These are phyloP conservation scores for Talaromyces sp. DNA, from an alignment of 2,329 filamentous ascomycete species.

Conservation along the genomic window DNA sequence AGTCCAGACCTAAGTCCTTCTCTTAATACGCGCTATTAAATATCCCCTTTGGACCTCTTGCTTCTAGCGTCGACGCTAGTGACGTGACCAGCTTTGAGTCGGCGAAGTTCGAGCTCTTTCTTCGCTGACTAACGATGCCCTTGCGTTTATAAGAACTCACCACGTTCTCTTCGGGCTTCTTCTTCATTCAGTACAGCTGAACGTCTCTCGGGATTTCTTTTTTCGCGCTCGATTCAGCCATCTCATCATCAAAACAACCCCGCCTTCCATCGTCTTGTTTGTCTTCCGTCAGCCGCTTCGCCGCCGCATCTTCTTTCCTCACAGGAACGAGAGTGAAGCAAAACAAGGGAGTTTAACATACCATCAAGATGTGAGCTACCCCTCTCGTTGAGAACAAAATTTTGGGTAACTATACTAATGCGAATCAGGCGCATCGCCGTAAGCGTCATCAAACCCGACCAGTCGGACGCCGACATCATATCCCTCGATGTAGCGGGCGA, in stretches of 20 bases:
- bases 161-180: no score
- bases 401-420: no score
- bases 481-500: constrained; percentile 75
- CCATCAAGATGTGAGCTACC: background rate
- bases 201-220: background rate
- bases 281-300: background rate
- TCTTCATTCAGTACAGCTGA: background rate
- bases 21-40: background rate
- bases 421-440: constrained; percentile 85
- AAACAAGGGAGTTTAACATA: background rate
- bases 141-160: background rate
- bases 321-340: background rate
- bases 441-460: constrained; percentile 70
- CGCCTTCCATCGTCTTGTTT: background rate
- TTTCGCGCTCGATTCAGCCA: background rate
- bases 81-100: background rate
- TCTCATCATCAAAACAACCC: background rate
- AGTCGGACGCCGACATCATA: constrained; percentile 68
- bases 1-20: background rate
- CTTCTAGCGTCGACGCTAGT: constrained; percentile 8
- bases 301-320: background rate
- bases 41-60: constrained; percentile 3
- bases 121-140: constrained; percentile 2
- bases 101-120: constrained; percentile 3
- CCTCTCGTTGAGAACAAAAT: background rate